These are phyloP conservation scores for Fusarium sulawesiense DNA, from an alignment of 2,329 filamentous ascomycete genomes.

Conservation along the genomic window DNA sequence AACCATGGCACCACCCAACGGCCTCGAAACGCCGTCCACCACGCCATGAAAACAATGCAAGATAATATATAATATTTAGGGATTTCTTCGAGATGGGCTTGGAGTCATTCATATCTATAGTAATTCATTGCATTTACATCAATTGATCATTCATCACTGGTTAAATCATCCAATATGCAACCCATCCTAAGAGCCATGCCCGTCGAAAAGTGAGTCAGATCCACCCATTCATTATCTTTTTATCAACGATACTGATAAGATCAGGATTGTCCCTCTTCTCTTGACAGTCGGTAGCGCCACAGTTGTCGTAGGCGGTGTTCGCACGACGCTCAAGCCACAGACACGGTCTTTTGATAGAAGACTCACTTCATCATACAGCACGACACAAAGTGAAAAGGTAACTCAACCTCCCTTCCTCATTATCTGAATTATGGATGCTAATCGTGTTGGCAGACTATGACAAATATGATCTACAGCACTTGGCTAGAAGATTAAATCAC, in stretches of 20 bases:
- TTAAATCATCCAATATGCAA: conserved; percentile 4
- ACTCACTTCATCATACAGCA: conserved; percentile 44
- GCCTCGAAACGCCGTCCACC: conserved; percentile 34
- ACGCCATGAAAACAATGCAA: conserved; percentile 21
- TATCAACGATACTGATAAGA: no score
- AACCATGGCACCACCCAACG: conserved; percentile 28
- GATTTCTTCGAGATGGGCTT: no score
- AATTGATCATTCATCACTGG: neutral
- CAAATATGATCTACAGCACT: conserved; percentile 18
- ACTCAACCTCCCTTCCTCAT: no score
- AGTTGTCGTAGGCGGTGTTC: conserved; percentile 25
- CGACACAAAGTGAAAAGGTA: conserved; percentile 35
- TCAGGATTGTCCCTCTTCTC: conserved; percentile 40
- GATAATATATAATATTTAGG: conserved; percentile 22
- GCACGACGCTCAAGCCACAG: conserved; percentile 28
- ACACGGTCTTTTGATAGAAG: conserved; percentile 37
- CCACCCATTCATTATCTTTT: no score
- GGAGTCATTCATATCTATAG: no score
- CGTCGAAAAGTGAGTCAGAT: conserved; percentile 30
- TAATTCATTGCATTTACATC: neutral
- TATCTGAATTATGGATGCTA: neutral
- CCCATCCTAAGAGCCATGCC: conserved; percentile 5
- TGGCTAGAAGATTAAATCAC: conserved; percentile 14
- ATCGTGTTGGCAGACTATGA: conserved; percentile 13
- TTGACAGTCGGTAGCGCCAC: conserved; percentile 41